phyloP scores from a whole-genome alignment of 768 basidiomycete genomes.

The Mycena kentingensis region DNA sequence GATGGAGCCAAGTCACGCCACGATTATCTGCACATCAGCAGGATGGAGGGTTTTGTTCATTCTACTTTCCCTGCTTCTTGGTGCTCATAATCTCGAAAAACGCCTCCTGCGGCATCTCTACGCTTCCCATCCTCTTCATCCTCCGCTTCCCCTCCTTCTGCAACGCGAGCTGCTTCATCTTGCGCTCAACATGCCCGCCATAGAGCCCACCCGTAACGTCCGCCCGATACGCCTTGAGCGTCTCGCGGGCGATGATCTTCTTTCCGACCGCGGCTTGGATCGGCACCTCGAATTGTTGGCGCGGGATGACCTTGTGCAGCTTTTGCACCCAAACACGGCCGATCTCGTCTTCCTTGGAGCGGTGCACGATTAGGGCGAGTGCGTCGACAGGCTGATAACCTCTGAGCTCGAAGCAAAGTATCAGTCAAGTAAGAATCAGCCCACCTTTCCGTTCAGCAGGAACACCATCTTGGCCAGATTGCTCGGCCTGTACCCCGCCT shows the following conservation, averaged over 20 bases:
- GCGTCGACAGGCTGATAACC: conserved; percentile 84
- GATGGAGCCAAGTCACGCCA: no score
- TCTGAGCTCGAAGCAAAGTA: neutral
- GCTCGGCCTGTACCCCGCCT: conserved; percentile 83
- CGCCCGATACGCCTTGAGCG: conserved; percentile 79
- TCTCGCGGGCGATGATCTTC: conserved; percentile 88
- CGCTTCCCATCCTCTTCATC: conserved; percentile 86
- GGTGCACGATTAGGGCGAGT: conserved; percentile 87
- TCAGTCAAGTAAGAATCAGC: neutral
- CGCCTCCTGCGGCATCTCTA: conserved; percentile 92
- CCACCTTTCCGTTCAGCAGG: conserved; percentile 60
- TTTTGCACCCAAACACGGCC: conserved; percentile 90
- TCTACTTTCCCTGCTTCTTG: conserved; percentile 39
- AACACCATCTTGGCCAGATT: conserved; percentile 89
- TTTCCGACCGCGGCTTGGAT: conserved; percentile 92
- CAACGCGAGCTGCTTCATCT: conserved; percentile 83
- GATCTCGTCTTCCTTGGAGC: conserved; percentile 70
- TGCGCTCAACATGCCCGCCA: conserved; percentile 77
- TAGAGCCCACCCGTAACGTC: conserved; percentile 95
- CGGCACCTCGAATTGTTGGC: conserved; percentile 91
- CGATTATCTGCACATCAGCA: no score
- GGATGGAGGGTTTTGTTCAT: no score
- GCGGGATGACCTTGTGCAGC: conserved; percentile 89
- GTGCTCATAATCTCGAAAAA: conserved; percentile 88
- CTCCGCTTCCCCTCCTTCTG: conserved; percentile 92